These are phyloP conservation scores for Cercophora scortea DNA, from an alignment of 495 filamentous ascomycete species.

Conservation along the genomic window DNA sequence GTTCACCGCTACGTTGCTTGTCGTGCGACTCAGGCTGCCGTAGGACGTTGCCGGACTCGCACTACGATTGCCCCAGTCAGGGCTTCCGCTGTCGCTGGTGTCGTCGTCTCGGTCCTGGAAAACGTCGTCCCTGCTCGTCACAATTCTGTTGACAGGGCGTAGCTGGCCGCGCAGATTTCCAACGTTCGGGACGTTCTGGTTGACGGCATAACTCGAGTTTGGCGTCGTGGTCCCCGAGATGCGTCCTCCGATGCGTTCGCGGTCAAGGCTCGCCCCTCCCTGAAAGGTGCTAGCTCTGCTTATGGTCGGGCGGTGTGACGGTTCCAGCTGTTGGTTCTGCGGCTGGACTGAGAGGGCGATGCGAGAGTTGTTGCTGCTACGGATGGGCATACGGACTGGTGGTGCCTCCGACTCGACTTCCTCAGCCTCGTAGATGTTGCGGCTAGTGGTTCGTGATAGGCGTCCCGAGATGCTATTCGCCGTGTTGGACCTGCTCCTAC, in stretches of 20 bases:
- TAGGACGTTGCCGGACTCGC: constrained; percentile 57
- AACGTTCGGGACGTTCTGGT: constrained; percentile 22
- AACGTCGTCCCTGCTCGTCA: constrained; percentile 41
- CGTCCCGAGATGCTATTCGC: constrained; percentile 35
- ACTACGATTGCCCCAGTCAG: constrained; percentile 51
- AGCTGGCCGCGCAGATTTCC: constrained; percentile 32
- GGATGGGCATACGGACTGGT: constrained; percentile 54
- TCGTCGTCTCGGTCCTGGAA: constrained; percentile 55
- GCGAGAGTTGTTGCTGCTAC: constrained; percentile 34
- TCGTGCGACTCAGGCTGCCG: constrained; percentile 47
- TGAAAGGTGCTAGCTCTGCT: constrained; percentile 36
- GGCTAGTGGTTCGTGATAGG: constrained; percentile 28
- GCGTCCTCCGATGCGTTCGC: constrained; percentile 15
- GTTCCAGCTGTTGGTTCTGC: constrained; percentile 23
- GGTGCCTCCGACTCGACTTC: constrained; percentile 27
- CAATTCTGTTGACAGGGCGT: constrained; percentile 32
- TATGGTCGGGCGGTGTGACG: constrained; percentile 27
- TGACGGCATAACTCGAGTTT: constrained; percentile 19
- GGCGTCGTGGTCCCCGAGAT: constrained; percentile 17
- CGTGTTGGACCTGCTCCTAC: constrained; percentile 40
- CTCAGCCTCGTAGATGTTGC: constrained; percentile 25
- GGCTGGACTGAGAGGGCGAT: constrained; percentile 34
- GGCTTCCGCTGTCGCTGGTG: constrained; percentile 49
- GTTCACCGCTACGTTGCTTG: constrained; percentile 45
- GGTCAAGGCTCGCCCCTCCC: constrained; percentile 18